A percentile compares a stretch with the other conserved stretches of the same genome.
These are phyloP conservation scores for Nannizziopsis arthrosporioides DNA, from an alignment of 2,329 filamentous ascomycete genomes.

Conservation along the genomic window DNA sequence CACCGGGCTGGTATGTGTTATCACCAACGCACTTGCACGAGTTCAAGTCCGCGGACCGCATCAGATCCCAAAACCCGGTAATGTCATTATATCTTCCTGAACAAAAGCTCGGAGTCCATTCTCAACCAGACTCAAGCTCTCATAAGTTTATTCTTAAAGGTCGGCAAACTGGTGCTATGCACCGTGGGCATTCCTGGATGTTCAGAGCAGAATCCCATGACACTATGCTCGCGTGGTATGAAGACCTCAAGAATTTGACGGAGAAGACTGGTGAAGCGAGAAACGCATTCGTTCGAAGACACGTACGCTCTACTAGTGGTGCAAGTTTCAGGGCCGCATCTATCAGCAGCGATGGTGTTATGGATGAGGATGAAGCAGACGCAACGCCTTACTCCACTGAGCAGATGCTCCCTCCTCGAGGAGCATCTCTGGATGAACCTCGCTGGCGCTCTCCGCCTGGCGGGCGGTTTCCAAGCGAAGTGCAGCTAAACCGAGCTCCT, in stretches of 20 bases:
- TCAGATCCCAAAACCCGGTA: constrained; percentile 66
- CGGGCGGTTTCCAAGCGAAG: constrained; percentile 91
- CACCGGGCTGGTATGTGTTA: constrained; percentile 90
- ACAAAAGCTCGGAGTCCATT: constrained; percentile 90
- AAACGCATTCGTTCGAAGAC: constrained; percentile 71
- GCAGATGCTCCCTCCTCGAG: constrained; percentile 28
- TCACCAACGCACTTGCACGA: constrained; percentile 96
- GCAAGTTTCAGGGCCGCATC: constrained; percentile 46
- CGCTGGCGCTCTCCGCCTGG: constrained; percentile 64
- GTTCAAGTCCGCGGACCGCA: constrained; percentile 95
- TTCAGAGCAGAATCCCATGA: constrained; percentile 63
- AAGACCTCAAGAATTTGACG: constrained; percentile 80
- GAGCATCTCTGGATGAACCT: constrained; percentile 27
- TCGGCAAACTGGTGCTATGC: constrained; percentile 82
- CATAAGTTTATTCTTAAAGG: constrained; percentile 98
- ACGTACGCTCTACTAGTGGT: constrained; percentile 66
- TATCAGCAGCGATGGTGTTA: constrained; percentile 61
- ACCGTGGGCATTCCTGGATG: constrained; percentile 62
- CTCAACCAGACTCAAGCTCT: constrained; percentile 66
- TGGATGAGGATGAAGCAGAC: constrained; percentile 64
- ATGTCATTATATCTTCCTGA: constrained; percentile 95
- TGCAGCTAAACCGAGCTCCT: constrained; percentile 77
- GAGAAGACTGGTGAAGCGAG: constrained; percentile 82
- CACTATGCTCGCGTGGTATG: constrained; percentile 95
- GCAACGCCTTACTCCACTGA: constrained; percentile 54